Conservation (phyloP, 192 early-diverging fungal genomes). For the Paraglomus brasilianum region DNA sequence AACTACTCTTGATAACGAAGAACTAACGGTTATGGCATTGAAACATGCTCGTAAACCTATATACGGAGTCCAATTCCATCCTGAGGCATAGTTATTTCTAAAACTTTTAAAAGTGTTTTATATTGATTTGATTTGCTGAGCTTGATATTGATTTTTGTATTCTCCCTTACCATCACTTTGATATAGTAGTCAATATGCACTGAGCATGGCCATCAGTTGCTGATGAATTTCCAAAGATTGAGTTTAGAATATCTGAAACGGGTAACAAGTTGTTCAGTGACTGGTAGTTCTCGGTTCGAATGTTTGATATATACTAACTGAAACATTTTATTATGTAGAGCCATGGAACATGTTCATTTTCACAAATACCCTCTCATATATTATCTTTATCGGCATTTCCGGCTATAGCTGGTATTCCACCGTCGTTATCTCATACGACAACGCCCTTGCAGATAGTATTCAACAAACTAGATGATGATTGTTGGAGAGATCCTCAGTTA, state of each 20-base stretch:
- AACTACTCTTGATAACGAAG: constrained; percentile 8
- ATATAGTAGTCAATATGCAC: constrained; percentile 72
- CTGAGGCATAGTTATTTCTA: constrained; percentile 58
- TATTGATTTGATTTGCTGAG: too few species aligned
- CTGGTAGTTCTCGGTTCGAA: constrained; percentile 6
- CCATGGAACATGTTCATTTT: not conserved
- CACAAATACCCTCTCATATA: constrained; percentile 14
- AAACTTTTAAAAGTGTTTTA: not conserved
- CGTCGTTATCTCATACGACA: not conserved
- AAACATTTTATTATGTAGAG: not conserved
- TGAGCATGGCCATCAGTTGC: constrained; percentile 65
- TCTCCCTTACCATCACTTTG: not conserved
- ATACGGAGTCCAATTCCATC: constrained; percentile 95
- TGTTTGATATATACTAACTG: too few species aligned
- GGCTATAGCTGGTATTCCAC: not conserved
- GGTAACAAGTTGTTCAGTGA: constrained; percentile 7
- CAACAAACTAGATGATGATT: constrained; percentile 31
- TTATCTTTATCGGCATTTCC: not conserved
- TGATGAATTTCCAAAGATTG: constrained; percentile 70
- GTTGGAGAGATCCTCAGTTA: constrained; percentile 38
- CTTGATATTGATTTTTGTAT: not conserved
- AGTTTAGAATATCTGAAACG: constrained; percentile 45
- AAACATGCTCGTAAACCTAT: constrained; percentile 66
- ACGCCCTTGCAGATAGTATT: constrained; percentile 33
- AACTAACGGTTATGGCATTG: constrained; percentile 75